Conservation (phyloP, 2,329 filamentous ascomycete genomes). For the Lachnellula subtilissima region DNA sequence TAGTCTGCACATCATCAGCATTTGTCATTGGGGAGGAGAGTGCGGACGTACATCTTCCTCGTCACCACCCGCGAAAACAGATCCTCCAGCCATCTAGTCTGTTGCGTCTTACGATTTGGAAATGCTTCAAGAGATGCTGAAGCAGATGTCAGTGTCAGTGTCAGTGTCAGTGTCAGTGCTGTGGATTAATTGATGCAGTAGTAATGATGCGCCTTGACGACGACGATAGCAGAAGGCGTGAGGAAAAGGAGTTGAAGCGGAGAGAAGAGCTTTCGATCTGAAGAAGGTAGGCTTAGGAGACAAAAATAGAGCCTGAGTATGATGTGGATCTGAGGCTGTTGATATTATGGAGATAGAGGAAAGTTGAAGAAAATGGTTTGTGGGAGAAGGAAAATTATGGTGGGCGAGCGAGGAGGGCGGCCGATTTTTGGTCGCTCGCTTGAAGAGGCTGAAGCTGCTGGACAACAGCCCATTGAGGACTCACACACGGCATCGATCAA, state of each 20-base stretch:
- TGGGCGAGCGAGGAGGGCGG: too few species aligned
- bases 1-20: conserved; percentile 13
- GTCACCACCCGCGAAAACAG: conserved; percentile 14
- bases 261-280: too few species aligned
- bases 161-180: background rate
- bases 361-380: too few species aligned
- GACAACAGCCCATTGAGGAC: too few species aligned
- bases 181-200: conserved; percentile 1
- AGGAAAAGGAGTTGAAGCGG: background rate
- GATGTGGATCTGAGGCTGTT: too few species aligned
- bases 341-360: too few species aligned
- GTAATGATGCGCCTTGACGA: background rate
- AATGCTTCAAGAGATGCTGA: background rate
- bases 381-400: too few species aligned
- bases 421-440: too few species aligned
- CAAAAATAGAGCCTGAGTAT: too few species aligned
- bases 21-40: background rate
- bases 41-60: conserved; percentile 10
- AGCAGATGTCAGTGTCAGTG: background rate
- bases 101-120: background rate
- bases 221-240: background rate
- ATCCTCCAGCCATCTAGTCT: conserved; percentile 12
- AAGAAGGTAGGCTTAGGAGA: too few species aligned
- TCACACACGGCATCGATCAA: too few species aligned
- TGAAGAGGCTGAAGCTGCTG: too few species aligned